Base-by-base conservation (phyloP, 1,139 yeast species). In the Scheffersomyces segobiensis region DNA sequence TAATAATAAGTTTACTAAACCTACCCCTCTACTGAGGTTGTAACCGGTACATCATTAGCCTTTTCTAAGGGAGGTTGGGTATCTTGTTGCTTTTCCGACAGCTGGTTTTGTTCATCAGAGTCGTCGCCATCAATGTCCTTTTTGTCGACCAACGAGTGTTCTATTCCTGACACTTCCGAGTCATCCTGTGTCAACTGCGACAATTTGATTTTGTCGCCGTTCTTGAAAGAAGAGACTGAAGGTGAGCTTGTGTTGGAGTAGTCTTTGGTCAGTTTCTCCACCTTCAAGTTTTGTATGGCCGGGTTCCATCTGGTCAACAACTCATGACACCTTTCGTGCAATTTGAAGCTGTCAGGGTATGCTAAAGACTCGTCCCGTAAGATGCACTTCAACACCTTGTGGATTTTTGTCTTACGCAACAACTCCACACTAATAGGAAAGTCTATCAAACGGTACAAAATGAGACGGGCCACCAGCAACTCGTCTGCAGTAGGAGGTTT, bases 381-480 rank as follows among this genome's bases (percentile, higher is more conserved):
- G 51, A 83, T 82, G 60, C 84, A 83, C 66, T 79, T 82, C 61
- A 83, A 69, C 2, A 84, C 87, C 67, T 84, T 84, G 65, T 84
- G 87, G 56, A 84, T 73, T 64, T 83, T 84, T 20, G 87, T 81
- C 75, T 73, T 83, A 72, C 70, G 82, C 60, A 84, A 73, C 58
- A 82, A 71, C n/a, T 84, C 86, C 54, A 84, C 82, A 53, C 82
- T 85, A 22, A 88, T 85, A 0, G 84, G 79, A 60, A 82, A 81
- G 42, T 77, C 81, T 66, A 67, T 83, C 65, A 75, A 81, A 67
- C 86, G 80, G 64, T 82, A 81, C 59, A 87, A 72, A 52, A 85
- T 83, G 56, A 80, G 76, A 52, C 87, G 65, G 3, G 87, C 83
- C 18, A 84, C 77, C 65, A 78, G 79, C 61, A 87, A 77, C 67